These are phyloP conservation scores for Phytophthora brassicae DNA, from an alignment of 352 stramenopile species.

Conservation along the genomic window DNA sequence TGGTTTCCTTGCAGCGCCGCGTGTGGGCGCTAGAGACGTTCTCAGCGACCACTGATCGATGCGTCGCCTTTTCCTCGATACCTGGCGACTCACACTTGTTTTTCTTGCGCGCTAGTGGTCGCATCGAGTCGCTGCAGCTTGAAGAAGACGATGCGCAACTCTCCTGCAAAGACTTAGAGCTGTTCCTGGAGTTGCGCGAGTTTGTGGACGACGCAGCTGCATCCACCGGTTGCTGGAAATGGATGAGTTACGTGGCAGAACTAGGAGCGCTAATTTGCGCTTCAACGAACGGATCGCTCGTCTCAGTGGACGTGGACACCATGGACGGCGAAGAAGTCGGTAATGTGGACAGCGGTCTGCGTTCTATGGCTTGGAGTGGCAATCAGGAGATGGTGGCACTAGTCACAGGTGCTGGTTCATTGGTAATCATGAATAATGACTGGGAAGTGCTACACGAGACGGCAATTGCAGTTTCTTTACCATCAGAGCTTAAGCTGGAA, in stretches of 20 bases:
- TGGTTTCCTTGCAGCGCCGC: conserved; percentile 53
- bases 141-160: conserved; percentile 21
- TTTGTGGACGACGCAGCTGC: conserved; percentile 26
- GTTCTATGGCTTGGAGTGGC: conserved; percentile 62
- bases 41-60: conserved; percentile 1
- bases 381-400: conserved; percentile 74
- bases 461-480: conserved; percentile 40
- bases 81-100: conserved; percentile 36
- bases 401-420: conserved; percentile 51
- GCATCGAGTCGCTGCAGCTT: conserved; percentile 35
- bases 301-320: conserved; percentile 50
- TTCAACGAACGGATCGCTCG: conserved; percentile 48
- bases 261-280: conserved; percentile 62
- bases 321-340: conserved; percentile 66
- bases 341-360: conserved; percentile 59
- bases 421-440: conserved; percentile 78
- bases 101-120: conserved; percentile 36
- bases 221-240: conserved; percentile 38
- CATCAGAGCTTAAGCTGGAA: conserved; percentile 21
- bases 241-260: conserved; percentile 67
- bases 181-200: conserved; percentile 27
- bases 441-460: conserved; percentile 81
- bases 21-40: conserved; percentile 39
- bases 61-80: conserved; percentile 39
- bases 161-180: conserved; percentile 19